Conservation (phyloP, 2,329 filamentous ascomycete species). For the Xylariaceae sp. region DNA sequence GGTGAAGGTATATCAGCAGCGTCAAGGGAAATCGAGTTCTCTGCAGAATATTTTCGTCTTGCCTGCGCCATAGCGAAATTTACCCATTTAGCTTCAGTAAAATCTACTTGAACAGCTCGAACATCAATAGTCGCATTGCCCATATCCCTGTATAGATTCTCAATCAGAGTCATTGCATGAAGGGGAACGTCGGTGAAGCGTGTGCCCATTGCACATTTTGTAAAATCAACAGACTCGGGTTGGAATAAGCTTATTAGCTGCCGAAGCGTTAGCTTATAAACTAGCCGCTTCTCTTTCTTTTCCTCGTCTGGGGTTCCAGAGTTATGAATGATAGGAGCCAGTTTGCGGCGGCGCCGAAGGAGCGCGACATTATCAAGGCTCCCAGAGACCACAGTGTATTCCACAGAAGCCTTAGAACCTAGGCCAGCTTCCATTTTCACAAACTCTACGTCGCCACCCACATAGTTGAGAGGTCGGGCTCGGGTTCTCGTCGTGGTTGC, state of each 20-base stretch:
- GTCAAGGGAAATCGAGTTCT: neutral
- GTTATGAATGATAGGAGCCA: neutral
- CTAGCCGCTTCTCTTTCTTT: neutral
- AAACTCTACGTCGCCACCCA: neutral
- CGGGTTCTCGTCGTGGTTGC: neutral
- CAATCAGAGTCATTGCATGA: neutral
- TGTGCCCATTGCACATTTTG: neutral
- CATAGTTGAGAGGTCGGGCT: neutral
- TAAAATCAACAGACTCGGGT: constrained; percentile 6
- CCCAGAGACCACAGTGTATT: neutral
- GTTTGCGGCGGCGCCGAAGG: neutral
- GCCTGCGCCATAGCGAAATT: no score
- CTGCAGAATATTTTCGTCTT: neutral
- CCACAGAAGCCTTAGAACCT: neutral
- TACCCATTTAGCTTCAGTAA: neutral
- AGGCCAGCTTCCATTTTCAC: neutral
- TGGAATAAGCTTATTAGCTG: constrained; percentile 6
- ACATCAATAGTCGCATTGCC: constrained; percentile 5
- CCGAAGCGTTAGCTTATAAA: neutral
- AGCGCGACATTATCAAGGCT: constrained; percentile 6
- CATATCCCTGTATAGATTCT: constrained; percentile 8
- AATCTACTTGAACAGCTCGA: constrained; percentile 2
- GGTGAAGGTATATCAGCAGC: neutral
- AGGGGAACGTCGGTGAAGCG: neutral
- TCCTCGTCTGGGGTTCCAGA: neutral